Percentiles rank a stretch among this genome's conserved stretches.
Evolutionary conservation across 441 rosid species (phyloP).

Genomic region (Mallotus repandus): DNA sequence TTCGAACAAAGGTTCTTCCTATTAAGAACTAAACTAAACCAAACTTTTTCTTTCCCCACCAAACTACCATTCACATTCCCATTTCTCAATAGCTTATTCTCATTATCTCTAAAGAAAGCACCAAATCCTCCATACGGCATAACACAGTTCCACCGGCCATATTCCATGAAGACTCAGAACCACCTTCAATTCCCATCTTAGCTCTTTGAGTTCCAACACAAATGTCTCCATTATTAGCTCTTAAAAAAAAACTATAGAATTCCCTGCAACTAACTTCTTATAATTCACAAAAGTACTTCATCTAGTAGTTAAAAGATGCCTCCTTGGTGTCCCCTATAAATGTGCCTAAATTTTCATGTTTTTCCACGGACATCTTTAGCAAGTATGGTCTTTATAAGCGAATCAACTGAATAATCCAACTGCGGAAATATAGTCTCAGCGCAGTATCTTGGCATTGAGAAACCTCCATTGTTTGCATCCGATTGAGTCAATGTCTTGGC

Average conservation of each 20-base stretch:
- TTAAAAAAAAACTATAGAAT: constrained; percentile 83
- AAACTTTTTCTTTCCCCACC: constrained; percentile 48
- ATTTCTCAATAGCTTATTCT: constrained; percentile 65
- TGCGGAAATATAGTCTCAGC: constrained; percentile 94
- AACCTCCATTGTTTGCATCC: constrained; percentile 97
- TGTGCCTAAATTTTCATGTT: constrained; percentile 92
- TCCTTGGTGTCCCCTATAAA: constrained; percentile 94
- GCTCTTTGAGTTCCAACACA: constrained; percentile 75
- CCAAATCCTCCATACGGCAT: constrained; percentile 78
- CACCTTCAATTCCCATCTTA: constrained; percentile 35
- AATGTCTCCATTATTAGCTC: constrained; percentile 83
- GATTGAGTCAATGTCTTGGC: constrained; percentile 96
- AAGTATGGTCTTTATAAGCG: constrained; percentile 89
- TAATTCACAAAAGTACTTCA: constrained; percentile 97
- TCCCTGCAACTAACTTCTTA: constrained; percentile 96
- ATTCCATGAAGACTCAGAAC: constrained; percentile 68
- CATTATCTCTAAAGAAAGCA: constrained; percentile 70
- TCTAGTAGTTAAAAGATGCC: constrained; percentile 93
- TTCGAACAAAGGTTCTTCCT: too few species aligned
- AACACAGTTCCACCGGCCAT: constrained; percentile 82
- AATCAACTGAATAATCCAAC: constrained; percentile 81
- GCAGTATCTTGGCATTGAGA: constrained; percentile 95
- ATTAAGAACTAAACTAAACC: too few species aligned
- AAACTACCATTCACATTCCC: constrained; percentile 59
- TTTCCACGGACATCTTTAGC: constrained; percentile 94